Conservation (phyloP, 2,329 filamentous ascomycete genomes). For the Penicillium sp. region DNA sequence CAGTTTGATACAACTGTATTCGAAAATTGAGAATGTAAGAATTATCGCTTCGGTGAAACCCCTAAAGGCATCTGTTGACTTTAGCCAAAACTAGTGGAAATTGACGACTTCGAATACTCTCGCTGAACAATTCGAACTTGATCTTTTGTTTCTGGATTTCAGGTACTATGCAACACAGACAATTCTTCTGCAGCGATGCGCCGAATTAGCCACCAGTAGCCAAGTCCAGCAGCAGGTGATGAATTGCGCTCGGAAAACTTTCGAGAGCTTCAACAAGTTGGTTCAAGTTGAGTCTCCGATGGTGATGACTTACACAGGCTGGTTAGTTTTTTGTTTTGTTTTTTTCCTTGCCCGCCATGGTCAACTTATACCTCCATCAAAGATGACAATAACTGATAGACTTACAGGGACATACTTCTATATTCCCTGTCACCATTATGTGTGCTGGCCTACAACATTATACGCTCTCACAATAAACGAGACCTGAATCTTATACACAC, state of each 20-base stretch:
- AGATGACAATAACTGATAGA: neutral
- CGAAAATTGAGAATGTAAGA: constrained; percentile 2
- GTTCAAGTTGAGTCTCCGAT: neutral
- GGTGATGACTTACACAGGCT: neutral
- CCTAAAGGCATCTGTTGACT: neutral
- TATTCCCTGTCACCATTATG: constrained; percentile 3
- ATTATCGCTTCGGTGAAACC: too few species aligned
- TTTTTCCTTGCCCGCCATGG: neutral
- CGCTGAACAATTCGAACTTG: neutral
- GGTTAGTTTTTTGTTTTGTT: neutral
- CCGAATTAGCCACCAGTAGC: neutral
- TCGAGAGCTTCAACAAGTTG: neutral
- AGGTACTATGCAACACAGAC: neutral
- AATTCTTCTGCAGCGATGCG: neutral
- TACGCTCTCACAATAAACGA: neutral
- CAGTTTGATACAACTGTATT: neutral
- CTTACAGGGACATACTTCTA: constrained; percentile 1
- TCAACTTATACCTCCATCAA: neutral
- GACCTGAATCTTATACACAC: neutral
- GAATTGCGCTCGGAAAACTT: constrained; percentile 1
- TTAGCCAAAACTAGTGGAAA: neutral
- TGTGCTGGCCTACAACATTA: constrained; percentile 1
- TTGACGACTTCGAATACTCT: neutral
- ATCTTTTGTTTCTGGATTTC: neutral
- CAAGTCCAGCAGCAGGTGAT: neutral